Conservation (phyloP, 1,284 basidiomycete species). For the Puccinia triticina region DNA sequence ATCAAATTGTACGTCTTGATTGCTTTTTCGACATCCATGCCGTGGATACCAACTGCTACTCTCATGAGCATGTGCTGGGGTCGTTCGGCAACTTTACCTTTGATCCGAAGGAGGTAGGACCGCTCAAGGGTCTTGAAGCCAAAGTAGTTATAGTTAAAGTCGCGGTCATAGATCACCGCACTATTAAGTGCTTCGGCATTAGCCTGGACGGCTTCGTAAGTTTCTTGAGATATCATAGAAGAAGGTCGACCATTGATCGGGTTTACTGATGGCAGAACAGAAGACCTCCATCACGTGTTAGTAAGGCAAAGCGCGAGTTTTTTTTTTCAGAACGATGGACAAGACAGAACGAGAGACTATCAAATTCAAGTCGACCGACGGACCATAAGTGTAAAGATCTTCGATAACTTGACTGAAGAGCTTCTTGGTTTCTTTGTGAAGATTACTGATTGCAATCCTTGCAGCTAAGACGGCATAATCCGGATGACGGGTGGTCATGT, state of each 20-base stretch:
- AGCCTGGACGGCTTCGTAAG: slow-evolving; percentile 78
- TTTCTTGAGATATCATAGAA: slow-evolving; percentile 89
- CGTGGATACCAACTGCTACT: slow-evolving; percentile 96
- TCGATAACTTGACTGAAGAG: slow-evolving; percentile 87
- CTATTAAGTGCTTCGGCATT: slow-evolving; percentile 86
- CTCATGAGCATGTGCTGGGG: slow-evolving; percentile 99
- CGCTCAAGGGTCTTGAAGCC: slow-evolving; percentile 99
- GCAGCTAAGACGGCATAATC: slow-evolving; percentile 98
- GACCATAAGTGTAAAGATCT: slow-evolving; percentile 87
- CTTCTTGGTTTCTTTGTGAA: slow-evolving; percentile 99
- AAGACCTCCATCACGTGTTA: neutral
- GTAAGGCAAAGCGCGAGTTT: neutral
- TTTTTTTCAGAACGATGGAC: neutral
- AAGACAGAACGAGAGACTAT: neutral
- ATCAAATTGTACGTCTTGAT: slow-evolving; percentile 89
- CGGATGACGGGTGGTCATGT: slow-evolving; percentile 88
- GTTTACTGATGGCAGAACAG: slow-evolving; percentile 69
- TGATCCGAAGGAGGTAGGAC: slow-evolving; percentile 91
- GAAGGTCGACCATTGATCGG: slow-evolving; percentile 85
- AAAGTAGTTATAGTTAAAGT: slow-evolving; percentile 94
- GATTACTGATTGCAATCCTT: slow-evolving; percentile 95
- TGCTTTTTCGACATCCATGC: slow-evolving; percentile 81
- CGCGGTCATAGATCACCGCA: slow-evolving; percentile 95
- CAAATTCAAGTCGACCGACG: slow-evolving; percentile 55
- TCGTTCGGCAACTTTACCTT: slow-evolving; percentile 92